Base-by-base conservation (phyloP, 176 grass and related monocot species). In the Urochloa ruziziensis region DNA sequence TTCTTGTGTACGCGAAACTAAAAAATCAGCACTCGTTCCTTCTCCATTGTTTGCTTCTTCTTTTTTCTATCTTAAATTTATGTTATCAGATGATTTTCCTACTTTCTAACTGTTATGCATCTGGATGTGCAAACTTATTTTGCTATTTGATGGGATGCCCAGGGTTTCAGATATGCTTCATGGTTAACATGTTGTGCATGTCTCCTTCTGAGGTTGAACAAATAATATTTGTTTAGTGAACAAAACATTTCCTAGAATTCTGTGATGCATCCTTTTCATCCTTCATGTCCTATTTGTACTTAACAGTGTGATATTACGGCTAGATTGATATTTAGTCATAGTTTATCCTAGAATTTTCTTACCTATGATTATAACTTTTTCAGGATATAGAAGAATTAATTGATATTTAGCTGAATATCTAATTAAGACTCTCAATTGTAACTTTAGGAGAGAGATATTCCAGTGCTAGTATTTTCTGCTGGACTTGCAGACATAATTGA, bases 401-500 rank as follows among this genome's bases (percentile, higher is more conserved):
- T 80, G 23, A 23, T 74, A 14, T 58, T 86, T 25, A n/a, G 23
- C 10, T 43, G 19, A 64, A 30, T 79, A 34, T 70, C 13, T 82
- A 58, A 88, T 40, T 29, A 23, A 39, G 42, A 25, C 56, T 87
- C 37, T 57, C 40, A 76, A 81, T 53, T 85, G 16, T 73, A 73
- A 79, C 64, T 86, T 87, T 84, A 98, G 96, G 89, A 88, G 83
- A 90, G 77, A 89, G 96, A 87, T 66, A 89, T 98, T 70, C 92
- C 96, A 80, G 79, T 95, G 21, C 33, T 98, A 34, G 78, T 98
- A 69, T 98, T 98, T 95, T 98, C 96, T 82, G 96, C 96, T 86
- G 96, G 96, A 74, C 96, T 98, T 71, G 93, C 93, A 76, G 93
- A 95, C 79, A 93, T 95, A 56, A 98, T 98, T 79, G 96, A 95